These are phyloP conservation scores for Tuber aestivum DNA, from an alignment of 495 filamentous ascomycete genomes.

Conservation along the genomic window DNA sequence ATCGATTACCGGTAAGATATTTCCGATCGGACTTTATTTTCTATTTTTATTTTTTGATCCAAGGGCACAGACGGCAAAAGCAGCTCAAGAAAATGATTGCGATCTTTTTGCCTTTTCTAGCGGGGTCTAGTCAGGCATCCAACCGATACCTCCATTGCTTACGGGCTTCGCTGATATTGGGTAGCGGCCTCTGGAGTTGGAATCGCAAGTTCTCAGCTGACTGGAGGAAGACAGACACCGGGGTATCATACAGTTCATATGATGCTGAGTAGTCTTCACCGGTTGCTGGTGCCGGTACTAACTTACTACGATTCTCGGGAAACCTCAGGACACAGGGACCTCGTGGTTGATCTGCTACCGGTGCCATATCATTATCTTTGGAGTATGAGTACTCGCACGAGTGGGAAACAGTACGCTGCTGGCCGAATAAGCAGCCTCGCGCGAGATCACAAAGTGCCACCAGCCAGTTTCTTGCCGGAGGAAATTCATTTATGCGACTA, in stretches of 20 bases:
- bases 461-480: not conserved
- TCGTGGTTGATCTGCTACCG: not conserved
- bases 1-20: not conserved
- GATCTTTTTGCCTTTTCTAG: slow-evolving; percentile 1
- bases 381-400: too few relatives aligned
- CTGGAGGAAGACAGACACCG: not conserved
- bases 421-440: not conserved
- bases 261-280: not conserved
- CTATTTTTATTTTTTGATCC: not conserved
- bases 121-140: not conserved
- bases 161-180: not conserved
- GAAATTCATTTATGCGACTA: not conserved
- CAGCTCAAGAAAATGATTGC: not conserved
- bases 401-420: not conserved
- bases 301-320: not conserved
- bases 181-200: not conserved
- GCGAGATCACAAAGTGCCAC: not conserved
- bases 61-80: not conserved
- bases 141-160: not conserved
- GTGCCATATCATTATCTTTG: too few relatives aligned
- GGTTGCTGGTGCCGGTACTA: not conserved
- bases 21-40: slow-evolving; percentile 1
- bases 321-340: not conserved
- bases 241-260: not conserved
- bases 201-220: not conserved